phyloP scores from a whole-genome alignment of 129 eudicot genomes.

The Heracleum sosnowskyi region DNA sequence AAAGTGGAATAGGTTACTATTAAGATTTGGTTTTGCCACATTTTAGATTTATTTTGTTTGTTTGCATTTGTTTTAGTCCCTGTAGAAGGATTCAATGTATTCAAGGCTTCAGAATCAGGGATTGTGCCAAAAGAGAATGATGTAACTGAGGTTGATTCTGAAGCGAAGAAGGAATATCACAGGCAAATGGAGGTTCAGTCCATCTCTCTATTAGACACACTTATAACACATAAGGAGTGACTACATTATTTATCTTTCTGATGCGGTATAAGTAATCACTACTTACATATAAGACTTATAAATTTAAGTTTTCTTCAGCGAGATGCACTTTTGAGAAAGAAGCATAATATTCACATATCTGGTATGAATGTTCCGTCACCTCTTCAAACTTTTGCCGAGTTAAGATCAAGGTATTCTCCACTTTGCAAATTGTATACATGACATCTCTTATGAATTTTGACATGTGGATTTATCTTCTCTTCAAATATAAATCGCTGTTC shows the following conservation, averaged over 20 bases:
- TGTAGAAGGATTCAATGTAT: constrained; percentile 77
- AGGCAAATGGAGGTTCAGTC: constrained; percentile 74
- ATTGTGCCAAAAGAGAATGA: constrained; percentile 32
- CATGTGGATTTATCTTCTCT: background rate
- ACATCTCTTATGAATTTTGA: background rate
- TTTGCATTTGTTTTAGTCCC: constrained; percentile 29
- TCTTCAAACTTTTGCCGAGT: constrained; percentile 61
- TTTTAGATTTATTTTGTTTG: constrained; percentile 11
- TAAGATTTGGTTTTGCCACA: background rate
- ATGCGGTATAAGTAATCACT: background rate
- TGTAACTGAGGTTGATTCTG: constrained; percentile 26
- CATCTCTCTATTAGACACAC: constrained; percentile 5
- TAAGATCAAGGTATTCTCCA: constrained; percentile 60
- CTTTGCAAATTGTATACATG: background rate
- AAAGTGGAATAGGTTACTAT: background rate
- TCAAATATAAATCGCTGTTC: background rate
- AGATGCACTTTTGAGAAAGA: constrained; percentile 68
- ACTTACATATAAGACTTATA: background rate
- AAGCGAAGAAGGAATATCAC: constrained; percentile 59
- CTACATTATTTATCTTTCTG: background rate
- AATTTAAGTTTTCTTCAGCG: constrained; percentile 33
- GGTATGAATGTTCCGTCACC: constrained; percentile 86
- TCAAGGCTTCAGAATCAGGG: constrained; percentile 47
- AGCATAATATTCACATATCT: constrained; percentile 62
- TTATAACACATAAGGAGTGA: background rate